A percentile compares a stretch with the other conserved stretches of the same genome.
Evolutionary conservation across 2,329 filamentous ascomycete species (phyloP).

Genomic region (Neoarthrinium moseri): DNA sequence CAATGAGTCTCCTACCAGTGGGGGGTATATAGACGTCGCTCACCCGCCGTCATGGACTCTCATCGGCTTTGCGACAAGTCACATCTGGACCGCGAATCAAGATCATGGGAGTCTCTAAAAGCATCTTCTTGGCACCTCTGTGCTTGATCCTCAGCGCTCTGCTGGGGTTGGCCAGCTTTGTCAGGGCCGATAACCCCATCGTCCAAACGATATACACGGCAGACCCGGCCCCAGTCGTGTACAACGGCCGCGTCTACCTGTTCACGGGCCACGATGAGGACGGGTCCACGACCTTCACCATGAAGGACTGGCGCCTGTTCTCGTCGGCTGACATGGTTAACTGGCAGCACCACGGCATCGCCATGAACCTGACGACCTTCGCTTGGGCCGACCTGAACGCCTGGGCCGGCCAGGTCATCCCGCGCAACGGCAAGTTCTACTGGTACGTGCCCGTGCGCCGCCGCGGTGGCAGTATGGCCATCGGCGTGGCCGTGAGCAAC

Average conservation of each 20-base stretch:
- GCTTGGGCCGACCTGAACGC: slow-evolving; percentile 32
- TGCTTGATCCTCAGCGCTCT: too few relatives aligned
- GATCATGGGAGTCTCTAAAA: too few relatives aligned
- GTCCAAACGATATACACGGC: slow-evolving; percentile 21
- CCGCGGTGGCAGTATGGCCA: slow-evolving; percentile 22
- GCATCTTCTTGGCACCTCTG: too few relatives aligned
- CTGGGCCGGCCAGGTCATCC: slow-evolving; percentile 31
- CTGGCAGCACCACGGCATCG: slow-evolving; percentile 28
- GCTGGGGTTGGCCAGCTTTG: too few relatives aligned
- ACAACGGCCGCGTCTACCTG: slow-evolving; percentile 25
- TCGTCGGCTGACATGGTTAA: slow-evolving; percentile 33
- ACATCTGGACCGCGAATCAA: too few relatives aligned
- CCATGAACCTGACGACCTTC: slow-evolving; percentile 26
- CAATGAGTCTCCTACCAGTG: too few relatives aligned
- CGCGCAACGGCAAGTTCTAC: slow-evolving; percentile 32
- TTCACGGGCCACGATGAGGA: slow-evolving; percentile 31
- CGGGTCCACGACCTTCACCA: slow-evolving; percentile 22
- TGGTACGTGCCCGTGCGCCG: slow-evolving; percentile 26
- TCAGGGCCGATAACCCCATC: slow-evolving; percentile 20
- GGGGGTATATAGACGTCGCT: too few relatives aligned
- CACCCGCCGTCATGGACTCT: too few relatives aligned
- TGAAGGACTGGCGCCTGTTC: slow-evolving; percentile 32
- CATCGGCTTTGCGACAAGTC: too few relatives aligned
- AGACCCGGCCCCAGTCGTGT: slow-evolving; percentile 28
- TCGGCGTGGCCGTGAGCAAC: slow-evolving; percentile 33